Conservation (phyloP, 2,329 filamentous ascomycete species). For the Dichotomopilus funicola region DNA sequence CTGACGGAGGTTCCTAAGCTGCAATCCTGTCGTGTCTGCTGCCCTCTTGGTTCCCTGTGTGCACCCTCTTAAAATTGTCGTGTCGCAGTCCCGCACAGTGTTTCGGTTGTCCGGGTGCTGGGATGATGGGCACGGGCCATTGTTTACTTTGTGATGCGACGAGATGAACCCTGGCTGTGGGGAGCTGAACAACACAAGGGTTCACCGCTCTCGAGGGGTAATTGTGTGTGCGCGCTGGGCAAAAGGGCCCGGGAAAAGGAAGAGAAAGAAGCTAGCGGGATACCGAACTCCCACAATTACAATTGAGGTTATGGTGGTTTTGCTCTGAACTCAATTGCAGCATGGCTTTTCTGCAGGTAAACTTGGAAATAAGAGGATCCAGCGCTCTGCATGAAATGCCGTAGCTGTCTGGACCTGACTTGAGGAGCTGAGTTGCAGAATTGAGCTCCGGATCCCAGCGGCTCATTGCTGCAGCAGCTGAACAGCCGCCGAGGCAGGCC, state of each 20-base stretch:
- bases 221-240: neutral
- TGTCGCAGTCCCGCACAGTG: neutral
- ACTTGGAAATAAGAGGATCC: too few species aligned
- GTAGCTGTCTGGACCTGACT: too few species aligned
- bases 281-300: too few species aligned
- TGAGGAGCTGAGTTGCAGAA: too few species aligned
- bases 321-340: too few species aligned
- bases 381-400: too few species aligned
- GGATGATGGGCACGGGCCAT: conserved; percentile 23
- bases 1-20: too few species aligned
- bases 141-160: conserved; percentile 22
- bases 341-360: too few species aligned
- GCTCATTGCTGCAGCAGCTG: neutral
- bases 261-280: neutral
- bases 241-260: neutral
- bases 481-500: conserved; percentile 4
- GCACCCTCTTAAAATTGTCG: neutral
- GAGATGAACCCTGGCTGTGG: neutral
- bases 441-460: too few species aligned
- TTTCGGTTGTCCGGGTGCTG: conserved; percentile 22
- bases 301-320: too few species aligned
- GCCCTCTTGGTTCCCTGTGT: too few species aligned
- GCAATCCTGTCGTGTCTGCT: too few species aligned
- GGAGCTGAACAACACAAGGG: conserved; percentile 4
- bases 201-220: neutral